These are phyloP conservation scores for Rhodotorula sp. DNA, from an alignment of 1,284 basidiomycete species.

Conservation along the genomic window DNA sequence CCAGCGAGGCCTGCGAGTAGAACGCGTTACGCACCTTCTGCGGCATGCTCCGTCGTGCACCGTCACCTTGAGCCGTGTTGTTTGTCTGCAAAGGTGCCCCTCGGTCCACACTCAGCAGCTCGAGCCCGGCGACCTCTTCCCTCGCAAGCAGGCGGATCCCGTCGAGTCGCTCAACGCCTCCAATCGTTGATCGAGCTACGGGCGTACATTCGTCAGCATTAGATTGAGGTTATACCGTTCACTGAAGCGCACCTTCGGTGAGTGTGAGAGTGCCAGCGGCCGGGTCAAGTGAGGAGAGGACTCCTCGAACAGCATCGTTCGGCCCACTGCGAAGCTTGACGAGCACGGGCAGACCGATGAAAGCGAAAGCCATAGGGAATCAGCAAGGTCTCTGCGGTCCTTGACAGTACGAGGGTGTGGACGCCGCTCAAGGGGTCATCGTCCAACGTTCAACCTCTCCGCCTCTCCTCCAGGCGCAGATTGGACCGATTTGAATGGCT, in stretches of 20 bases:
- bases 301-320: not conserved
- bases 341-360: conserved; percentile 24
- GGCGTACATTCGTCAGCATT: not conserved
- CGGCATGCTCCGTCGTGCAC: not conserved
- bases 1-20: not conserved
- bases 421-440: not conserved
- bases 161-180: not conserved
- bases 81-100: not conserved
- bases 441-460: not conserved
- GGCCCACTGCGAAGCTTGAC: conserved; percentile 4
- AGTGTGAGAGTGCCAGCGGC: conserved; percentile 10
- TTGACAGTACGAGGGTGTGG: not conserved
- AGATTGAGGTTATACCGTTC: not conserved
- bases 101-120: conserved; percentile 17
- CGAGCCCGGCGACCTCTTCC: conserved; percentile 22
- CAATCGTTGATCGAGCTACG: not conserved
- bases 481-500: not conserved
- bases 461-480: not conserved
- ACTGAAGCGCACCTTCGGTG: not conserved
- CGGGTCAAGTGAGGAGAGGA: conserved; percentile 13
- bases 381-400: too few relatives aligned
- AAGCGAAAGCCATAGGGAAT: conserved; percentile 6
- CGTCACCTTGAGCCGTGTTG: not conserved
- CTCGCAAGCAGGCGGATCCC: not conserved
- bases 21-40: not conserved